Percentiles rank a stretch among this genome's conserved stretches.
Evolutionary conservation across 331 rosid species (phyloP).

Genomic region (Malus hybrid): DNA sequence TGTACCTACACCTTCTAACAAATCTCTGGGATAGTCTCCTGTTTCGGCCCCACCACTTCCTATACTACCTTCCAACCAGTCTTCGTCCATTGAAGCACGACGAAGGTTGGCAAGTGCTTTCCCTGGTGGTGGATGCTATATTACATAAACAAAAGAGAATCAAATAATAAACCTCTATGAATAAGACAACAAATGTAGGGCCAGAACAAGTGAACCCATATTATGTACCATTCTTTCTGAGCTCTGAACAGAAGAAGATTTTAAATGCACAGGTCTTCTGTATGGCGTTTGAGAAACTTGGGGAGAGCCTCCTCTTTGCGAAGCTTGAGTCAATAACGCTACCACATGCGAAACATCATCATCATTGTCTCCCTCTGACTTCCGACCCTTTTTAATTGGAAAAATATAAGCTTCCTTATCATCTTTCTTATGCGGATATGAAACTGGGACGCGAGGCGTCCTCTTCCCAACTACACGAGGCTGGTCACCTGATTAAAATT

Average conservation of each 20-base stretch:
- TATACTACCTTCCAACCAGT: conserved; percentile 45
- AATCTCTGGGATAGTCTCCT: conserved; percentile 45
- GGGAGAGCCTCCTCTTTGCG: conserved; percentile 60
- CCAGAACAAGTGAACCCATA: conserved; percentile 6
- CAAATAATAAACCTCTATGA: not conserved
- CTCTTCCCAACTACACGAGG: conserved; percentile 83
- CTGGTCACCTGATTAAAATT: conserved; percentile 42
- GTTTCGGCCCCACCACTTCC: conserved; percentile 55
- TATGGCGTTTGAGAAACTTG: conserved; percentile 36
- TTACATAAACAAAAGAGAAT: conserved; percentile 6
- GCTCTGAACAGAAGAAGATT: conserved; percentile 37
- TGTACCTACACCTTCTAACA: conserved; percentile 47
- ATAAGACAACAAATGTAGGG: conserved; percentile 9
- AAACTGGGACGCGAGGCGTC: conserved; percentile 72
- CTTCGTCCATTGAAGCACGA: conserved; percentile 36
- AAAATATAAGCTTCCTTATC: conserved; percentile 31
- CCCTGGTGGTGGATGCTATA: conserved; percentile 35
- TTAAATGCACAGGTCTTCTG: conserved; percentile 32
- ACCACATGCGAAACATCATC: conserved; percentile 52
- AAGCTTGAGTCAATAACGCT: conserved; percentile 58
- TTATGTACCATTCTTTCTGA: conserved; percentile 43
- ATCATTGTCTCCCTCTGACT: conserved; percentile 41
- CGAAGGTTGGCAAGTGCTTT: conserved; percentile 23
- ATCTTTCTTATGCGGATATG: conserved; percentile 39
- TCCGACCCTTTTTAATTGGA: conserved; percentile 35